phyloP scores from a whole-genome alignment of 345 rosid genomes.

The Anacardium occidentale region DNA sequence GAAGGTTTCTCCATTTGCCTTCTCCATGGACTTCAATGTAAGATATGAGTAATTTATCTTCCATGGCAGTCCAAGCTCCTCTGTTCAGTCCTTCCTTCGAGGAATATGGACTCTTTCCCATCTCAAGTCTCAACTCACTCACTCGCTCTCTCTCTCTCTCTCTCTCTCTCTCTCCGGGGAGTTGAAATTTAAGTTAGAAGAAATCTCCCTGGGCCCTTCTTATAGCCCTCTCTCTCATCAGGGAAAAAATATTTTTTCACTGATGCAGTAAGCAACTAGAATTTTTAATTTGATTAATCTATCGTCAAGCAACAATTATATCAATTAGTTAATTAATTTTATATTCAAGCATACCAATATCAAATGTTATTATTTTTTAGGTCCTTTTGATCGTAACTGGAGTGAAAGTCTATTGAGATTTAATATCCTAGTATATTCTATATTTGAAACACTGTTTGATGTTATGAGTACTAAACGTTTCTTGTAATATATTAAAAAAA shows the following conservation, averaged over 20 bases:
- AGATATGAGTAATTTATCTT: conserved; percentile 45
- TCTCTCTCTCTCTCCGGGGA: background rate
- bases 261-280: background rate
- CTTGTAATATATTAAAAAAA: background rate
- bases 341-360: no score
- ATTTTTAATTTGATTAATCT: background rate
- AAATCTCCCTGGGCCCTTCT: background rate
- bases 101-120: conserved; percentile 72
- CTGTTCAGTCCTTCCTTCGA: conserved; percentile 53
- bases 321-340: no score
- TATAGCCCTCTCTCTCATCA: conserved; percentile 10
- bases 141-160: background rate
- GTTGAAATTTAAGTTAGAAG: background rate
- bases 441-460: no score
- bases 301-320: background rate
- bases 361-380: no score
- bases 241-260: background rate
- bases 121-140: conserved; percentile 8
- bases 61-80: conserved; percentile 64
- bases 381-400: background rate
- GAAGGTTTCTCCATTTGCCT: conserved; percentile 66
- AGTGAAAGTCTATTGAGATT: background rate
- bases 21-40: conserved; percentile 56
- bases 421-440: background rate
- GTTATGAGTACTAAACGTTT: background rate